phyloP scores from a whole-genome alignment of 1,284 basidiomycete species.

The Melampsora medusae region DNA sequence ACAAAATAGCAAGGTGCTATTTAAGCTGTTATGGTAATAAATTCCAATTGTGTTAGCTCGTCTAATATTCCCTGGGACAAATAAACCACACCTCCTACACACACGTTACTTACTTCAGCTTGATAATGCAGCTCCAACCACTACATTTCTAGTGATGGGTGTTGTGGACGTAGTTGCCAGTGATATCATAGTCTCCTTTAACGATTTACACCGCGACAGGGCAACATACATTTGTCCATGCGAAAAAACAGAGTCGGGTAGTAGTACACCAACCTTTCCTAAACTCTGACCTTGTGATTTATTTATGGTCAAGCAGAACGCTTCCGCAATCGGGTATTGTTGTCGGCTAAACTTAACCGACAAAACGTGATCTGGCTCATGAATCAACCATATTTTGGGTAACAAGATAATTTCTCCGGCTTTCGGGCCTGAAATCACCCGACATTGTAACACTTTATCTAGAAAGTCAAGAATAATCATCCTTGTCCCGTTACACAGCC shows the following conservation, averaged over 20 bases:
- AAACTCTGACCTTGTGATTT: conserved; percentile 59
- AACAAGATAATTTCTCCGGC: not conserved
- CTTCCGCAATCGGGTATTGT: conserved; percentile 58
- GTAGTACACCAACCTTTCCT: conserved; percentile 52
- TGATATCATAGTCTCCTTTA: no score
- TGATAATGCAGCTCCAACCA: no score
- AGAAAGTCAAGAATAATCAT: not conserved
- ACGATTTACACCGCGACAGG: conserved; percentile 49
- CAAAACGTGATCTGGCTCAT: not conserved
- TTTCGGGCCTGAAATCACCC: not conserved
- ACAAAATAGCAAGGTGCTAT: no score
- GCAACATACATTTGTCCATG: conserved; percentile 60
- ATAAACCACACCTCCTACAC: no score
- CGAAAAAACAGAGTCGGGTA: conserved; percentile 56
- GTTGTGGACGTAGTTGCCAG: no score
- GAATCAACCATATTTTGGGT: not conserved
- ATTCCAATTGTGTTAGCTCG: no score
- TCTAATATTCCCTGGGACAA: no score
- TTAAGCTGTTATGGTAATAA: no score
- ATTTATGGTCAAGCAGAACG: conserved; percentile 59
- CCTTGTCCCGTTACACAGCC: not conserved
- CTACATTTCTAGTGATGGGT: no score
- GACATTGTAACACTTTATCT: not conserved
- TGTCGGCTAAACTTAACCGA: conserved; percentile 49
- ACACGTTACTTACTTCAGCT: no score